Percentiles rank a stretch among this genome's conserved stretches.
Evolutionary conservation across 495 filamentous ascomycete genomes (phyloP).

Genomic region (Cercophora samala): DNA sequence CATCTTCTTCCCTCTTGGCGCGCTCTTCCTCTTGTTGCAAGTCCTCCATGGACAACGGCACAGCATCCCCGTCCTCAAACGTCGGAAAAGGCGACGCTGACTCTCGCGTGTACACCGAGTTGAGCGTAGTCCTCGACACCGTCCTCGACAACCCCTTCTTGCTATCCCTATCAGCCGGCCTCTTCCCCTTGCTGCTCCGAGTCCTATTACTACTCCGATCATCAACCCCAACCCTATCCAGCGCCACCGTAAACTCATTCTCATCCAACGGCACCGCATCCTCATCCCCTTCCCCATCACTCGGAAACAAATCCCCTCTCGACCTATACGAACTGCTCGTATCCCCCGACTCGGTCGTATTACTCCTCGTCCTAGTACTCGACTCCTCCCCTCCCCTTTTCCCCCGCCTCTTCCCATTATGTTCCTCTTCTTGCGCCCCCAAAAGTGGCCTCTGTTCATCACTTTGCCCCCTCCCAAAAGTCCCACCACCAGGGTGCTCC

Average conservation of each 20-base stretch:
- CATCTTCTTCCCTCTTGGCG: constrained; percentile 64
- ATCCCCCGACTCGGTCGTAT: constrained; percentile 73
- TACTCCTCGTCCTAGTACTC: constrained; percentile 56
- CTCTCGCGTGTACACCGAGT: constrained; percentile 47
- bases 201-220: constrained; percentile 70
- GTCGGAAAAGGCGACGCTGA: constrained; percentile 31
- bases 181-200: constrained; percentile 58
- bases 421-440: constrained; percentile 43
- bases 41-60: constrained; percentile 60
- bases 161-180: constrained; percentile 49
- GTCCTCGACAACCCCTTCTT: constrained; percentile 50
- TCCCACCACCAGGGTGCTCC: constrained; percentile 66
- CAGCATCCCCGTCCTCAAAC: constrained; percentile 26
- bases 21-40: constrained; percentile 74
- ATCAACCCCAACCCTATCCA: constrained; percentile 60
- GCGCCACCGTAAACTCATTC: constrained; percentile 78
- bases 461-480: constrained; percentile 41
- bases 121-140: constrained; percentile 46
- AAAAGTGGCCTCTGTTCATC: constrained; percentile 73
- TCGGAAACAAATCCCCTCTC: constrained; percentile 90
- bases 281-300: constrained; percentile 81
- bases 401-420: constrained; percentile 23
- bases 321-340: constrained; percentile 89
- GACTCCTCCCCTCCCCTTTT: constrained; percentile 47
- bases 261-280: constrained; percentile 87